These are phyloP conservation scores for Malania oleifera DNA, from an alignment of 164 flowering plant genomes.

Conservation along the genomic window DNA sequence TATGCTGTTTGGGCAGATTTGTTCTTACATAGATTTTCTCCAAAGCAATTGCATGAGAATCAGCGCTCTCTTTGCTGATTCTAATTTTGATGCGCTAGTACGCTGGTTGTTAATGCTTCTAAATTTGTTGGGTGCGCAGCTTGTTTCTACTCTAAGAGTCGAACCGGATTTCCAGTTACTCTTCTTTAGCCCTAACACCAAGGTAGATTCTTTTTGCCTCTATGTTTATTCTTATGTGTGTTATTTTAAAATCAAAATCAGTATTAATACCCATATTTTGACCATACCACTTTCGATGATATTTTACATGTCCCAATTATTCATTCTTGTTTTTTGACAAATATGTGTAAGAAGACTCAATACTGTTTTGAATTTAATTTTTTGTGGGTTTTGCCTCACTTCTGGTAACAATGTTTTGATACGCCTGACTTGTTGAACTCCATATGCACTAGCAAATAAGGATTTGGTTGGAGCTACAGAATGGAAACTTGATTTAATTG, in stretches of 20 bases:
- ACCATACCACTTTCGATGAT: too few relatives aligned
- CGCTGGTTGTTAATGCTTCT: constrained; percentile 16
- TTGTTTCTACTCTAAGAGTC: constrained; percentile 72
- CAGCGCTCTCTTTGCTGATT: background rate
- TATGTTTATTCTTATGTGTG: too few relatives aligned
- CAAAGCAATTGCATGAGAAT: background rate
- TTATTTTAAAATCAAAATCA: too few relatives aligned
- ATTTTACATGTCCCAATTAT: too few relatives aligned
- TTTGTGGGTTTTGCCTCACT: background rate
- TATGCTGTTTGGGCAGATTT: constrained; percentile 12
- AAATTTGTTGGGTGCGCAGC: constrained; percentile 38
- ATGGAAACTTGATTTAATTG: too few relatives aligned
- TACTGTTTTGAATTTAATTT: background rate
- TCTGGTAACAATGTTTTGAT: too few relatives aligned
- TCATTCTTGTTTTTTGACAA: too few relatives aligned
- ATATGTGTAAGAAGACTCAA: too few relatives aligned
- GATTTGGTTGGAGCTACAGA: too few relatives aligned
- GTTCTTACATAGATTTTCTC: background rate
- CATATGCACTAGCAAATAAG: too few relatives aligned
- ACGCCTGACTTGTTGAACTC: too few relatives aligned
- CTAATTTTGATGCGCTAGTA: background rate
- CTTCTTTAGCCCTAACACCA: constrained; percentile 54
- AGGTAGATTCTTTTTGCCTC: constrained; percentile 41
- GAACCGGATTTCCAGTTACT: constrained; percentile 62
- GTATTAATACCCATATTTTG: too few relatives aligned